Evolutionary conservation across 768 basidiomycete species (phyloP), one percentile per base, ranked within the genome.

Genomic region (Tulasnella sp.): DNA sequence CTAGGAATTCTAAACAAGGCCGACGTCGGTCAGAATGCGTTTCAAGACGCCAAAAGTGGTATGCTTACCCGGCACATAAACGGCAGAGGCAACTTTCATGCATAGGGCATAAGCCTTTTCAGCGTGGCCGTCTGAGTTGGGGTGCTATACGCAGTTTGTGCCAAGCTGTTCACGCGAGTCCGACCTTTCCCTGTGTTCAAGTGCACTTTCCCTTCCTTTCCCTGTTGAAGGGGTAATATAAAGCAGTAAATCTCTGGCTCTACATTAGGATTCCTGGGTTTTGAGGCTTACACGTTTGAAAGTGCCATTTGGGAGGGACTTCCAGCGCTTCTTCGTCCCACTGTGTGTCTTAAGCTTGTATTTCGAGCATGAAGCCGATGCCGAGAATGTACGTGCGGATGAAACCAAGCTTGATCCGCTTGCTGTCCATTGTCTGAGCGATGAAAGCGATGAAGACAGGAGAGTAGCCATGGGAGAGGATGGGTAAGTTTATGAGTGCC

Each of bases 101-200:
- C 65, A 73, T 74, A 74, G 22, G 74, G 74, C 73, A 74, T 74
- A 22, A 74, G 67, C 40, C 67, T 66, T 52, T 71, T 73, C 22
- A 74, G 72, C 29, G 41, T 67, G n/a, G n/a, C 34, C 3, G 74
- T 71, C 44, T 74, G 74, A 7, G 73, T 32, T 29, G 68, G 68
- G 39, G 12, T 73, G 42, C 74, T 63, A 39, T 74, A 74, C 26
- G 74, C 74, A 14, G 74, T 73, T 37, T 74, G 52, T 22, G 72
- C 62, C 34, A 74, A 40, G 26, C 65, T 40, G 73, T 74, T 74
- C 12, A 74, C 74, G 26, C 74, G 63, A 32, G 64, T 6, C 17
- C 74, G 34, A 34, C 62, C 34, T 65, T 75, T 74, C 32, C 40
- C 32, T 1, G 73, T 64, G 37, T 74, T 74, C 42, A 74, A 66